Base-by-base conservation (phyloP, 441 rosid species). In the Isatis lusitanica region DNA sequence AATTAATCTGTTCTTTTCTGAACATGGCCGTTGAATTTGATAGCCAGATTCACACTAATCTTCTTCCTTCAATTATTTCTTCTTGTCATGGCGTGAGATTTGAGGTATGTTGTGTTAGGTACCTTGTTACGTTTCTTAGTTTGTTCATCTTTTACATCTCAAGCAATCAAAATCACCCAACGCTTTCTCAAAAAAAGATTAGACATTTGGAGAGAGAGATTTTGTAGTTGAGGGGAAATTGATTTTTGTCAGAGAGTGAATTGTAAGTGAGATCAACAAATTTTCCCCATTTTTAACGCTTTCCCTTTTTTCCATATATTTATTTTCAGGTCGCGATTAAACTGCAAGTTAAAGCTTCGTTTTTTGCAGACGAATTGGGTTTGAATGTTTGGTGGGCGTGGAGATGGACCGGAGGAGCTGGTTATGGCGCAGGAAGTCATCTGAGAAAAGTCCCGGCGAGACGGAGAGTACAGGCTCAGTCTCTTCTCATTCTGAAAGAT, bases 361-460 rank as follows among this genome's bases (percentile, higher is more conserved):
- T 36, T 40, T 24, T 57, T 66, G 67, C 40, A 65, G 85, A 58
- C 68, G 71, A 70, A 59, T 67, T 70, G 18, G 40, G 75, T 72
- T 33, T 80, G 81, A 77, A 72, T 64, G 80, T 61, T 71, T 68
- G 68, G 71, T 74, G 78, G 83, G 53, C 74, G 28, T 79, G 69
- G 58, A 80, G 63, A 91, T 91, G 94, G 97, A 91, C 74, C 77
- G 97, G 64, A 80, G 94, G 63, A 88, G 92, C 68, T 91, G 98
- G 96, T 65, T 94, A 36, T 94, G 98, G 98, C 83, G 91, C 59
- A 82, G 90, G 63, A 90, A 88, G 74, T 86, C 91, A 4, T 78
- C 88, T 2, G 88, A 86, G 78, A 81, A 80, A 70, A 86, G 87
- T 71, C 89, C 95, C 0, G 91, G 86, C 1, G 94, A 93, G 76